phyloP scores from a whole-genome alignment of 371 early-diverging fungal genomes.

The Syncephalastrum monosporum region DNA sequence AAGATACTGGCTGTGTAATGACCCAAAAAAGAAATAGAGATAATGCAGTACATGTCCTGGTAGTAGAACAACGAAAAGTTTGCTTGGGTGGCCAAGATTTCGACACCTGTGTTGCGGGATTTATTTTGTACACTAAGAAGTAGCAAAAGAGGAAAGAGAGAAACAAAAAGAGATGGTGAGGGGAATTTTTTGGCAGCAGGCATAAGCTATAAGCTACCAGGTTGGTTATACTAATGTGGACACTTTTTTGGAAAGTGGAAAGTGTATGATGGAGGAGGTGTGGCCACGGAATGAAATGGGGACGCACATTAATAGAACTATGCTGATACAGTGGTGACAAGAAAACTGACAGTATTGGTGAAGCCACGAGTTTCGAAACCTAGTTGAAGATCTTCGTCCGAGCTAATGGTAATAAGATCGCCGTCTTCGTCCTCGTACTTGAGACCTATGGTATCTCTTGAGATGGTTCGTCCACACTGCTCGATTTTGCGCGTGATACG shows the following conservation, averaged over 20 bases:
- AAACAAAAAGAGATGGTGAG: too few species aligned
- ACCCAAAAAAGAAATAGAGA: too few species aligned
- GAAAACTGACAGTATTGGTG: slow-evolving; percentile 40
- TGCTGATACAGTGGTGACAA: slow-evolving; percentile 22
- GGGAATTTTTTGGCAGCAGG: too few species aligned
- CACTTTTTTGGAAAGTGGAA: too few species aligned
- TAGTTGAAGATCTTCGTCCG: slow-evolving; percentile 86
- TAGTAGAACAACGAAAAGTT: too few species aligned
- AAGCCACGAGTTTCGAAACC: slow-evolving; percentile 76
- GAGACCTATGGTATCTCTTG: slow-evolving; percentile 55
- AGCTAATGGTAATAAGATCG: slow-evolving; percentile 80
- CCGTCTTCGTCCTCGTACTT: slow-evolving; percentile 93
- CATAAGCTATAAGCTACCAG: too few species aligned
- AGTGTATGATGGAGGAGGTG: too few species aligned
- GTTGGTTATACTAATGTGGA: too few species aligned
- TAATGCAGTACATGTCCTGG: too few species aligned
- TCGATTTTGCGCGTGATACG: slow-evolving; percentile 85
- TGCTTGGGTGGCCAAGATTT: too few species aligned
- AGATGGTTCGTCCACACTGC: slow-evolving; percentile 44
- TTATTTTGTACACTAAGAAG: background rate
- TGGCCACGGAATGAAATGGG: background rate
- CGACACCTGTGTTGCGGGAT: too few species aligned
- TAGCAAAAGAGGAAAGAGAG: slow-evolving; percentile 3
- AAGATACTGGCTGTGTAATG: too few species aligned
- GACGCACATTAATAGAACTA: background rate